A percentile compares a stretch with the other conserved stretches of the same genome.
These are phyloP conservation scores for Mollisiaceae sp. DNA, from an alignment of 2,329 filamentous ascomycete genomes.

Conservation along the genomic window DNA sequence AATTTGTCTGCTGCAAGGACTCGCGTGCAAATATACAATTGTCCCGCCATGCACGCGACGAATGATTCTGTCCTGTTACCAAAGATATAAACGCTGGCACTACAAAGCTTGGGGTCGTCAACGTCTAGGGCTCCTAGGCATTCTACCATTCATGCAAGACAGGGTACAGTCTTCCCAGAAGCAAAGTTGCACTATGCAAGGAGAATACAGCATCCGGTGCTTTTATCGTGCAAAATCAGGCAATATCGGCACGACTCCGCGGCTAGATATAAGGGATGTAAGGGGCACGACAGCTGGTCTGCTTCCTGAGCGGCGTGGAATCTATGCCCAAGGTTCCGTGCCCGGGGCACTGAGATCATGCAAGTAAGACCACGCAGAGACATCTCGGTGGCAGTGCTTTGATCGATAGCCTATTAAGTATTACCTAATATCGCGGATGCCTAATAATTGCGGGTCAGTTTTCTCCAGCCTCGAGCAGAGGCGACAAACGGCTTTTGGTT, in stretches of 20 bases:
- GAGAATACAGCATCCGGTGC: slow-evolving; percentile 26
- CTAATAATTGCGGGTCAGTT: too few relatives aligned
- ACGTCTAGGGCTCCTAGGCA: slow-evolving; percentile 21
- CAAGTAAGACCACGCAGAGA: neutral
- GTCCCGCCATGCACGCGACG: too few relatives aligned
- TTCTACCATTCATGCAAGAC: slow-evolving; percentile 25
- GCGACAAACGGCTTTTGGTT: too few relatives aligned
- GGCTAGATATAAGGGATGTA: neutral
- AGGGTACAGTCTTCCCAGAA: slow-evolving; percentile 23
- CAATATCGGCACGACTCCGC: slow-evolving; percentile 14
- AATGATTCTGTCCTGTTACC: slow-evolving; percentile 18
- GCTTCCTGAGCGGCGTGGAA: slow-evolving; percentile 15
- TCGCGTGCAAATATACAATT: slow-evolving; percentile 24
- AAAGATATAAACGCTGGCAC: slow-evolving; percentile 24
- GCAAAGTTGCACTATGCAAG: slow-evolving; percentile 25
- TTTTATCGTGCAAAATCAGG: slow-evolving; percentile 23
- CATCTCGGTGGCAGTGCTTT: slow-evolving; percentile 1
- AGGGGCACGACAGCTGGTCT: neutral
- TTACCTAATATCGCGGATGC: too few relatives aligned
- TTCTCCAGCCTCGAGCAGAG: too few relatives aligned
- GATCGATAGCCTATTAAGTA: too few relatives aligned
- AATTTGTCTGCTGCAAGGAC: slow-evolving; percentile 26
- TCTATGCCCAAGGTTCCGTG: slow-evolving; percentile 2
- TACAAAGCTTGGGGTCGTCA: slow-evolving; percentile 22
- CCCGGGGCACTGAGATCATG: neutral